Base-by-base conservation (phyloP, 2,329 filamentous ascomycete species). In the Trichoderma oligosporum region DNA sequence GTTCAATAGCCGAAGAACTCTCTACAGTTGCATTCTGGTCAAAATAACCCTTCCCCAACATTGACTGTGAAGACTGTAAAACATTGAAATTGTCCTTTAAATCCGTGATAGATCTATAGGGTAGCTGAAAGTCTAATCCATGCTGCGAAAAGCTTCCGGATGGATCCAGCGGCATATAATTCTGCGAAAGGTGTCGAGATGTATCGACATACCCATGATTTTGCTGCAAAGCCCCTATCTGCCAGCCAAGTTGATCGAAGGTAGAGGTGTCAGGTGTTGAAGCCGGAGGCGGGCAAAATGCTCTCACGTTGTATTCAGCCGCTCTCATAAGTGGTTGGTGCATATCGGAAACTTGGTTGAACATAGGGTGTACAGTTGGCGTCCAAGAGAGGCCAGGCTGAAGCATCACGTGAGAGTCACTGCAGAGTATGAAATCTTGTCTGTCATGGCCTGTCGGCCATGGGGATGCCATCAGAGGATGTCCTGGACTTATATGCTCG, bases 291-390 rank as follows among this genome's bases (percentile, higher is more conserved):
- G 72, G 72, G 44, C 71, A 73, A 49, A 74, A 72, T 18, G 71
- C 71, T 45, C 70, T 67, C 16, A 73, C 69, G 52, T 73, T 72
- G 59, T 73, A 69, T 57, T 74, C 71, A 36, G 71, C 68, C 29
- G 69, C 67, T 59, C 67, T 69, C 56, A 73, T 60, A 27, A 72
- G 62, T 8, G 71, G 69, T 45, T 72, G 71, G 35, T 69, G 66
- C 25, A 59, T 44, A 42, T 61, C 61, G 12, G 61, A 60, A 46
- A 64, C 62, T n/a, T 60, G 62, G 7, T 56, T 58, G 16, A 58
- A 38, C 56, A 56, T 44, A 62, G 58, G 41, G 7, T 57, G 38
- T 39, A 38, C 39, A n/a, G 35, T 42, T 38, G 54, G 14, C 12
- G 47, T 54, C 54, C 54, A 60, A 20, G 57, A 22, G 12, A 46